These are phyloP conservation scores for Ganoderma meredithae DNA, from an alignment of 1,284 basidiomycete species.

Conservation along the genomic window DNA sequence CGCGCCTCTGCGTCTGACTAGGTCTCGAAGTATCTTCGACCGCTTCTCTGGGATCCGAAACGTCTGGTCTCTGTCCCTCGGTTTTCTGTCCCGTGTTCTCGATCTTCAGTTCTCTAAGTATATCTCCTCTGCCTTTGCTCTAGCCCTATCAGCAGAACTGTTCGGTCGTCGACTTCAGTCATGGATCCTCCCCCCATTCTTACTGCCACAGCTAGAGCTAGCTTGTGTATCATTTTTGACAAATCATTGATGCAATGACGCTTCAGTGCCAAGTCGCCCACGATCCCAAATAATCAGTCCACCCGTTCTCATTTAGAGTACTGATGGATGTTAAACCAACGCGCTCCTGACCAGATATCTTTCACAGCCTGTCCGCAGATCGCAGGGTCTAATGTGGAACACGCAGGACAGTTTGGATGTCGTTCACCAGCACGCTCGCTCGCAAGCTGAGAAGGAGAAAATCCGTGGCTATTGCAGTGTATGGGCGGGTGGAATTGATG, in stretches of 20 bases:
- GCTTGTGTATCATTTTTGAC: background rate
- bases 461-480: too few species aligned
- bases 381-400: too few species aligned
- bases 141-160: background rate
- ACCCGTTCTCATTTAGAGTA: too few species aligned
- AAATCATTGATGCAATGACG: background rate
- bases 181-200: background rate
- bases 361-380: too few species aligned
- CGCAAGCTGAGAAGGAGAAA: too few species aligned
- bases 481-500: background rate
- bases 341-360: too few species aligned
- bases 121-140: background rate
- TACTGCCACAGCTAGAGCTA: background rate
- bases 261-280: background rate
- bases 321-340: too few species aligned
- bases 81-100: background rate
- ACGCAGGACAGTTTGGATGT: too few species aligned
- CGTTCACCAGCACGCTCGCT: too few species aligned
- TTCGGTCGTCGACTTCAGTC: background rate
- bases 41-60: background rate
- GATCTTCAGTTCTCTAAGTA: background rate
- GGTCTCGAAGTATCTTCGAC: background rate
- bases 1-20: background rate
- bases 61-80: background rate
- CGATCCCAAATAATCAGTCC: too few species aligned